These are phyloP conservation scores for Lunularia cruciata DNA, from an alignment of 225 moss, liverwort and hornwort species.

Conservation along the genomic window DNA sequence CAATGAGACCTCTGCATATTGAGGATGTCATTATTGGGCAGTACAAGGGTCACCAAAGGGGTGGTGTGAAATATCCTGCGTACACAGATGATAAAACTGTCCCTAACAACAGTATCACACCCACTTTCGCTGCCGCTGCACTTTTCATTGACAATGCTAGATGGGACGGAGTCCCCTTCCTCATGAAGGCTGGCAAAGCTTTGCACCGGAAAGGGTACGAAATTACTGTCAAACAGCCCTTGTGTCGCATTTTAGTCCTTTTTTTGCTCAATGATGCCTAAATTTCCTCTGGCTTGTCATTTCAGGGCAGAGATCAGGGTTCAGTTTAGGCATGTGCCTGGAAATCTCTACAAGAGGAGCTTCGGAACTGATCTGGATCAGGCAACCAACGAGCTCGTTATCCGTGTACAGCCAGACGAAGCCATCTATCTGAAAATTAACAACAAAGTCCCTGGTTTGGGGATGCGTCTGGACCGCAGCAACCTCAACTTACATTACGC, in stretches of 20 bases:
- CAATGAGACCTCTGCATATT: conserved; percentile 64
- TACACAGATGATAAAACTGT: conserved; percentile 87
- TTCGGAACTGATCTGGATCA: conserved; percentile 95
- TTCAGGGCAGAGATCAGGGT: conserved; percentile 92
- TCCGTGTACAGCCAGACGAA: conserved; percentile 96
- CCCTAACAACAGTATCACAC: conserved; percentile 79
- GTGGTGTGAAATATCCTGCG: conserved; percentile 83
- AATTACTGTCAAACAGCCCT: not conserved
- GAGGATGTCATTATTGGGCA: conserved; percentile 79
- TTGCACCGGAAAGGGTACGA: conserved; percentile 72
- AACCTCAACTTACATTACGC: conserved; percentile 90
- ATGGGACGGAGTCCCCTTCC: conserved; percentile 96
- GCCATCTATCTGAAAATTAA: conserved; percentile 96
- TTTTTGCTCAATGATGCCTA: not conserved
- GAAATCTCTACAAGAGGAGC: conserved; percentile 89
- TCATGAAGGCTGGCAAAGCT: conserved; percentile 96
- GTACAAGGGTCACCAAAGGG: conserved; percentile 81
- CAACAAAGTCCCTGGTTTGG: conserved; percentile 93
- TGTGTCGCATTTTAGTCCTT: not conserved
- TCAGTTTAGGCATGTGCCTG: conserved; percentile 96
- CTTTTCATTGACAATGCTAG: conserved; percentile 89
- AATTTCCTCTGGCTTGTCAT: conserved; percentile 3
- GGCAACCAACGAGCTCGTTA: conserved; percentile 95
- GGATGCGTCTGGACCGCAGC: conserved; percentile 93
- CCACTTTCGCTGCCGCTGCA: conserved; percentile 93